Evolutionary conservation across 164 flowering plant genomes (phyloP), one percentile per base, ranked within the genome.

Genomic region (Kingdonia uniflora): DNA sequence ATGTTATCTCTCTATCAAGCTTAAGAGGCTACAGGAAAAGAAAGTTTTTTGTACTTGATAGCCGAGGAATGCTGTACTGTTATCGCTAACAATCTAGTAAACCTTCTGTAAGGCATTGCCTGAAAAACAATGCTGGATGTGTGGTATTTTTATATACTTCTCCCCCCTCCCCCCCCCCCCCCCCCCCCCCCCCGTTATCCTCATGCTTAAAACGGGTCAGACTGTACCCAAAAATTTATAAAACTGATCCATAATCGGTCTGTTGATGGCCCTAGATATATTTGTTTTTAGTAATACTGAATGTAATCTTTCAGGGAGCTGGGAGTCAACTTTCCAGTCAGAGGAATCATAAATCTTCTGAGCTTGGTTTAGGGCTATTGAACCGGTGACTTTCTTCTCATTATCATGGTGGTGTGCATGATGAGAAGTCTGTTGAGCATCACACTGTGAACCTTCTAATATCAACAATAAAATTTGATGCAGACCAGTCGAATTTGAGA

Each of bases 21-120:
- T 65, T 91, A 71, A 80, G 97, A 63, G 96, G 78, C 69, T 96
- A 91, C 64, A 87, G 96, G 97, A 91, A 91, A 59, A 80, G 96
- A 65, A 79, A 96, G 56, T 91, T 78, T 69, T 91, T 91, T 68
- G 86, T 91, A 65, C 95, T 91, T 63, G 97, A 91, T 70, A 91
- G 85, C 70, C 81, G 95, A 47, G 97, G 97, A 57, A 81, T 85
- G 95, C 59, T 91, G 58, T 91, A 87, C 68, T 91, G 87, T 61
- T 87, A 91, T 66, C 92, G 92, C 52, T 85, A 87, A 70, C 92
- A 79, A 56, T 74, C 71, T 58, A 71, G 58, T 59, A 73, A 68
- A 54, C 56, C 86, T 62, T 74, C 85, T 61, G 97, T 90, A 76
- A 82, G 94, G 75, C 40, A 48, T 61, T 11, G 25, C 12, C 52